These are phyloP conservation scores for Hirsutella thompsonii DNA, from an alignment of 2,329 filamentous ascomycete genomes.

Conservation along the genomic window DNA sequence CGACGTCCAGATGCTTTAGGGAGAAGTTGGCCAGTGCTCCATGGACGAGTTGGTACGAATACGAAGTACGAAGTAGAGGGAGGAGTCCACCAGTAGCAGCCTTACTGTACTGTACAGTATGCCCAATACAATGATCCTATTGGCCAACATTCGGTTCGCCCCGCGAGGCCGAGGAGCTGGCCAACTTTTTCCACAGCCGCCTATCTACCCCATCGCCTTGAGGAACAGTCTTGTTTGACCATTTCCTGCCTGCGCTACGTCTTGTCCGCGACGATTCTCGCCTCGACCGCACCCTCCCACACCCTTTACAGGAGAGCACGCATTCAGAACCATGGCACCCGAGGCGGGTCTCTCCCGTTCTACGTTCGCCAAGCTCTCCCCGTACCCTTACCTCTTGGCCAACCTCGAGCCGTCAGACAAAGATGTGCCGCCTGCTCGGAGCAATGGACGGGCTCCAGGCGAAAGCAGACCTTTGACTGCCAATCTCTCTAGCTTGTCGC, in stretches of 20 bases:
- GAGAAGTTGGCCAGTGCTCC: no score
- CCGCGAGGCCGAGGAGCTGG: no score
- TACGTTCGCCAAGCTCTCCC: conserved; percentile 81
- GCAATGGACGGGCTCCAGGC: conserved; percentile 64
- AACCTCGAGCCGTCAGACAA: conserved; percentile 58
- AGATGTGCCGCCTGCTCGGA: conserved; percentile 43
- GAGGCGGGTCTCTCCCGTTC: conserved; percentile 38
- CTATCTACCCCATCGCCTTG: no score
- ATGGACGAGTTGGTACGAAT: no score
- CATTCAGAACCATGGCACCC: conserved; percentile 12
- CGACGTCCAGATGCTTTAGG: no score
- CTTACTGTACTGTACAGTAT: no score
- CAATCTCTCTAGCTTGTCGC: conserved; percentile 73
- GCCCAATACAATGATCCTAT: no score
- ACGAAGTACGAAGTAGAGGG: no score
- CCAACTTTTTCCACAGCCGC: no score
- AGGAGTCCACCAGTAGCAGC: no score
- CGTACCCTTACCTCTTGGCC: conserved; percentile 78
- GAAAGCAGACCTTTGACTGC: conserved; percentile 62
- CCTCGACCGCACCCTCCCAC: neutral
- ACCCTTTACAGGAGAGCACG: neutral
- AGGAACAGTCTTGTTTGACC: no score
- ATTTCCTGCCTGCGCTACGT: neutral
- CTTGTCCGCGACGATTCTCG: neutral
- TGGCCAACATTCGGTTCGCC: no score